Evolutionary conservation across 2,329 filamentous ascomycete genomes (phyloP).

Genomic region (Aspergillus neoniger): DNA sequence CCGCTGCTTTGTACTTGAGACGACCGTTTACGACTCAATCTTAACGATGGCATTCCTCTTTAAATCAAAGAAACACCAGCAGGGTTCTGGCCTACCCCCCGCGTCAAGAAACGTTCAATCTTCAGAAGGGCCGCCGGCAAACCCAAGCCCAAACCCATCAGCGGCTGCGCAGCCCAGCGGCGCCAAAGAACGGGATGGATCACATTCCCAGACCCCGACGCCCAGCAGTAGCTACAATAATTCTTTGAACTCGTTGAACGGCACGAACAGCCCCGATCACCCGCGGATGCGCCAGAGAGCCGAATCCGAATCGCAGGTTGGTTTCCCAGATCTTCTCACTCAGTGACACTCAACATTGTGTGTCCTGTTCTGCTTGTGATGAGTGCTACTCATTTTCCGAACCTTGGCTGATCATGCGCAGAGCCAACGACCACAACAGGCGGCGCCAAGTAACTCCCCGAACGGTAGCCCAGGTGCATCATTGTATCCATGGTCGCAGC

Average conservation of each 20-base stretch:
- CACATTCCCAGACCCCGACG: slow-evolving; percentile 60
- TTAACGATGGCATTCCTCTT: slow-evolving; percentile 75
- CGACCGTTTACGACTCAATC: slow-evolving; percentile 38
- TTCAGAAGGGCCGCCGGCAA: slow-evolving; percentile 52
- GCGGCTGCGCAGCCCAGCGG: slow-evolving; percentile 51
- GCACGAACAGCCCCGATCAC: slow-evolving; percentile 66
- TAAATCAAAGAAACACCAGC: slow-evolving; percentile 76
- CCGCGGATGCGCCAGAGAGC: slow-evolving; percentile 58
- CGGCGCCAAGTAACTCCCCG: slow-evolving; percentile 56
- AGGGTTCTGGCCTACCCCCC: slow-evolving; percentile 53
- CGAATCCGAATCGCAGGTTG: slow-evolving; percentile 58
- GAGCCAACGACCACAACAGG: slow-evolving; percentile 47
- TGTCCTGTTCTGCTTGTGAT: background rate
- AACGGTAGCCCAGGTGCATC: slow-evolving; percentile 67
- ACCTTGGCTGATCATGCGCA: slow-evolving; percentile 15
- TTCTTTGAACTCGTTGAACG: slow-evolving; percentile 68
- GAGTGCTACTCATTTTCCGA: background rate
- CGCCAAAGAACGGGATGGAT: slow-evolving; percentile 37
- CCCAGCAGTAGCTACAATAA: slow-evolving; percentile 72
- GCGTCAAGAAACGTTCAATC: slow-evolving; percentile 59
- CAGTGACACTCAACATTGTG: slow-evolving; percentile 6
- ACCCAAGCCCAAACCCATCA: slow-evolving; percentile 30
- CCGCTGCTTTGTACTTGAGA: slow-evolving; percentile 25
- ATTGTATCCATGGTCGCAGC: slow-evolving; percentile 94
- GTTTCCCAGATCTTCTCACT: slow-evolving; percentile 22